Conservation (phyloP, 2,329 filamentous ascomycete genomes). For the Dactylellina sp. region DNA sequence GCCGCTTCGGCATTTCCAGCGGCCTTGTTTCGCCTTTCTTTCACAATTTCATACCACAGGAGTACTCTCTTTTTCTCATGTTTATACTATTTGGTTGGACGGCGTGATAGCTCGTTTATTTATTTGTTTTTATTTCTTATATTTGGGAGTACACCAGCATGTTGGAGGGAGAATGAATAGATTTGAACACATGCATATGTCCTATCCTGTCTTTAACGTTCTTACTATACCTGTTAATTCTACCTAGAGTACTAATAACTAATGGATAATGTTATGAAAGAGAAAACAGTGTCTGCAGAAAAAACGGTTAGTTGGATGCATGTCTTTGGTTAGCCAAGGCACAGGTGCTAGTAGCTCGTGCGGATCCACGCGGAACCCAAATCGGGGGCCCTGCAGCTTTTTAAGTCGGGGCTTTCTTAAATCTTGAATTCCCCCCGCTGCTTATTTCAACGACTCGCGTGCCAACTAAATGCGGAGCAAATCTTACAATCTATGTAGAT, state of each 20-base stretch:
- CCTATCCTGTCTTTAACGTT: constrained; percentile 32
- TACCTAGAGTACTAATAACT: constrained; percentile 45
- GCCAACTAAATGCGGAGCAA: constrained; percentile 22
- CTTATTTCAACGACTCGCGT: constrained; percentile 54
- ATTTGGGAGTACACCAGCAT: constrained; percentile 15
- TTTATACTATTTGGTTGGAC: constrained; percentile 17
- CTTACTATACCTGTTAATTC: constrained; percentile 7
- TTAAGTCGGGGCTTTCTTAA: constrained; percentile 10
- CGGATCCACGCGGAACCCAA: constrained; percentile 43
- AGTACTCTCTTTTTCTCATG: constrained; percentile 8
- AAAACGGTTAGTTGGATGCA: not conserved
- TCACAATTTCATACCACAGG: constrained; percentile 9
- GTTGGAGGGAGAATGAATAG: constrained; percentile 15
- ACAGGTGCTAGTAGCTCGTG: constrained; percentile 22
- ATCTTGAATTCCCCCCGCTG: constrained; percentile 27
- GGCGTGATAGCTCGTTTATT: constrained; percentile 24
- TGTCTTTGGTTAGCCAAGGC: constrained; percentile 21
- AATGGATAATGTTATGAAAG: constrained; percentile 50
- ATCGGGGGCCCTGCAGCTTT: constrained; percentile 15
- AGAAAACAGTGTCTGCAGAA: constrained; percentile 16
- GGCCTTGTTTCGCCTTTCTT: not conserved
- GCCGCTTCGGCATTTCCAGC: constrained; percentile 30
- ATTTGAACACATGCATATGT: constrained; percentile 28
- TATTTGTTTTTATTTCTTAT: constrained; percentile 2
- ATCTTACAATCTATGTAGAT: not conserved